Evolutionary conservation across 1,284 basidiomycete species (phyloP).

Genomic region (Exobasidium cylindrosporum): DNA sequence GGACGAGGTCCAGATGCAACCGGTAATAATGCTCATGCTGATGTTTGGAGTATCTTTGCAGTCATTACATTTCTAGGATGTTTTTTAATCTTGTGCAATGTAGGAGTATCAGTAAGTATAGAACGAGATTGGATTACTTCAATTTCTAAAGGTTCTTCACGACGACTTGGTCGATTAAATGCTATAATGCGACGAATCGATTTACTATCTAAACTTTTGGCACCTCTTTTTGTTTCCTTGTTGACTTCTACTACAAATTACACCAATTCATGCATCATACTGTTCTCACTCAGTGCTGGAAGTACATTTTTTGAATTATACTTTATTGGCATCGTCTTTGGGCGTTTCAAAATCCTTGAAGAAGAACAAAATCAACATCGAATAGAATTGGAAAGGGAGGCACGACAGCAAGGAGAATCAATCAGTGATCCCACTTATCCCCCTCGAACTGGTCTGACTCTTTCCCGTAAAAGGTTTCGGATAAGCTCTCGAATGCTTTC

Average conservation of each 20-base stretch:
- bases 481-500: not conserved
- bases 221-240: conserved; percentile 63
- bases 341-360: conserved; percentile 29
- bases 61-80: conserved; percentile 58
- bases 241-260: conserved; percentile 56
- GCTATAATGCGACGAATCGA: conserved; percentile 60
- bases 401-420: not conserved
- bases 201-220: conserved; percentile 62
- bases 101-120: conserved; percentile 61
- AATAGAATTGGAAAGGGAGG: conserved; percentile 1
- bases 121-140: conserved; percentile 64
- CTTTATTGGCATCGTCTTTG: conserved; percentile 36
- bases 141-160: conserved; percentile 53
- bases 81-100: conserved; percentile 56
- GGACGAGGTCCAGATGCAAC: conserved; percentile 22
- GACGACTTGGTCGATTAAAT: conserved; percentile 49
- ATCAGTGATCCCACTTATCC: not conserved
- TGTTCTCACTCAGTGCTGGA: conserved; percentile 28
- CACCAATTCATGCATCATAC: conserved; percentile 25
- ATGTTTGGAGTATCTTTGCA: conserved; percentile 55
- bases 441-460: not conserved
- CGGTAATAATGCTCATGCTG: conserved; percentile 3
- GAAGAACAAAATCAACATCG: conserved; percentile 22
- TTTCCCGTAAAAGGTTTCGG: not conserved
- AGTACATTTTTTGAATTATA: conserved; percentile 37